A percentile compares a stretch with the other conserved stretches of the same genome.
Conservation (phyloP, 139 green algal species). For the Chloropicon primus region DNA sequence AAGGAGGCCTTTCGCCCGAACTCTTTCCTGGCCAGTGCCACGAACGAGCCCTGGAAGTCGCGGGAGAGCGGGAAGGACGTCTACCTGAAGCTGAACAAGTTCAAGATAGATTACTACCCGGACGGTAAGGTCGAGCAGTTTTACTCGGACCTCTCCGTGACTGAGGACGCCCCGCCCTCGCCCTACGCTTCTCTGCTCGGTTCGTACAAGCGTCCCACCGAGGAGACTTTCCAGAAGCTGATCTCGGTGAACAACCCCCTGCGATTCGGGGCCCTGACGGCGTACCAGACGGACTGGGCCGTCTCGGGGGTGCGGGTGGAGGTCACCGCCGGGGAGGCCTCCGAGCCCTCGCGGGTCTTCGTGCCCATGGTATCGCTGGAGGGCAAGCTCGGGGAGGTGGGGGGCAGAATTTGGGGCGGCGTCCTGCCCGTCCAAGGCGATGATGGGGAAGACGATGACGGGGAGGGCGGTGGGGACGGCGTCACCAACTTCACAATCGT, state of each 20-base stretch:
- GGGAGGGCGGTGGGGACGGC: not conserved
- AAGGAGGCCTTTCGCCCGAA: conserved; percentile 2
- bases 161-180: conserved; percentile 16
- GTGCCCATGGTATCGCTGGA: conserved; percentile 75
- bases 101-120: conserved; percentile 80
- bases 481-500: conserved; percentile 41
- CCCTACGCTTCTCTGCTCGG: too few relatives aligned
- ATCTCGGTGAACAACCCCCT: conserved; percentile 92
- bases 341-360: conserved; percentile 30
- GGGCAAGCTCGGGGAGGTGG: conserved; percentile 30
- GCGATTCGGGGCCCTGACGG: conserved; percentile 38
- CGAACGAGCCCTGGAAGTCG: not conserved
- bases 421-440: conserved; percentile 22
- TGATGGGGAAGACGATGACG: too few relatives aligned
- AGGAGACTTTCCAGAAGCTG: conserved; percentile 45
- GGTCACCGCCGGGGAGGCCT: conserved; percentile 24
- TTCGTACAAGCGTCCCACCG: not conserved
- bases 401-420: conserved; percentile 22
- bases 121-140: conserved; percentile 85
- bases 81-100: conserved; percentile 71
- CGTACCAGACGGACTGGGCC: conserved; percentile 85
- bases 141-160: conserved; percentile 61
- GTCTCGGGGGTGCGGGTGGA: conserved; percentile 60
- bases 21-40: conserved; percentile 23
- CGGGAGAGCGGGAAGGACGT: conserved; percentile 1